Base-by-base conservation (phyloP, 2,329 filamentous ascomycete genomes). In the Aspergillus tamarii region DNA sequence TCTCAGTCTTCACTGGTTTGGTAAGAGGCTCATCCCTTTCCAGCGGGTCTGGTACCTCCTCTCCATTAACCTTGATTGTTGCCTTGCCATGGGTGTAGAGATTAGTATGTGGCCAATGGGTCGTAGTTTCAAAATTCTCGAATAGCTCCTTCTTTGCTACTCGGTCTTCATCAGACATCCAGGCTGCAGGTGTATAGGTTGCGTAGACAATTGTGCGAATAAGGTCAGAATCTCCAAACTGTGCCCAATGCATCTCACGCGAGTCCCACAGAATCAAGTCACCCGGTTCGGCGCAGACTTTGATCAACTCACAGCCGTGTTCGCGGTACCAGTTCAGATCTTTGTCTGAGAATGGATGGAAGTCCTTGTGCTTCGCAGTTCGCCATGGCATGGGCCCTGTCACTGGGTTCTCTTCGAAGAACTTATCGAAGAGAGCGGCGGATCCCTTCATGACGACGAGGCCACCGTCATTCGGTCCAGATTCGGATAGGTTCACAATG, bases 181-280 rank as follows among this genome's bases (percentile, higher is more conserved):
- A 45, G 16, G 57, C 28, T 10, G 64, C 63, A 12, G 68, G 66
- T 2, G 68, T 67, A 30, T 64, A 65, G 16, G 55, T 61, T 6
- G 62, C 57, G 36, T 70, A 70, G 3, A 67, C 56, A 19, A 70
- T 64, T 1, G 62, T 67, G 16, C 66, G 68, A 34, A 70, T 64
- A 3, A 57, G 36, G 7, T 70, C 61, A 39, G 60, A 64, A 32
- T 64, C 60, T 14, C 60, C 63, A n/a, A 64, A 64, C 32, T 48
- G 45, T 12, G 63, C 62, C 50, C 60, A 67, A 48, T 70, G 67
- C 53, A 69, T 66, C 7, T 58, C 26, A 19, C 68, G 65, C 21
- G 65, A 67, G n/a, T 70, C 68, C 67, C 68, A 70, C 3, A 70
- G 48, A 28, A 70, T 66, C 14, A 70, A 36, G 48, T 70, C 68